phyloP scores from a whole-genome alignment of 1,284 basidiomycete species.

The Melampsora americana region DNA sequence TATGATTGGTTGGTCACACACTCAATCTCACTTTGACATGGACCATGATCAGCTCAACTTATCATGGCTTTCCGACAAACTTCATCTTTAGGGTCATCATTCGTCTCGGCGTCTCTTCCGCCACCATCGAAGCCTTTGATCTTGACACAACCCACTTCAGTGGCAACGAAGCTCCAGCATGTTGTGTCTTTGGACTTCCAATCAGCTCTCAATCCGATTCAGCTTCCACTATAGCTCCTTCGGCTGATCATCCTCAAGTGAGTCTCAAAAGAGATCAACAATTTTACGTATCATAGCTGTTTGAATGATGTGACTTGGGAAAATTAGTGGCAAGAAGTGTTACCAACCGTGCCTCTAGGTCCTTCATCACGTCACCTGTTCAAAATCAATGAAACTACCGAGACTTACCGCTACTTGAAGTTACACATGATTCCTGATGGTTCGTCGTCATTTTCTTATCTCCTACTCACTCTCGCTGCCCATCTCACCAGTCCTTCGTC shows the following conservation, averaged over 20 bases:
- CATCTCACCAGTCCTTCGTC: constrained; percentile 78
- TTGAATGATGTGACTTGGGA: not conserved
- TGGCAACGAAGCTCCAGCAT: constrained; percentile 70
- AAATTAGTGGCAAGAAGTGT: constrained; percentile 49
- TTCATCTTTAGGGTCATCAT: constrained; percentile 71
- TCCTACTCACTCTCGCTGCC: constrained; percentile 79
- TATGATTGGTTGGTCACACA: constrained; percentile 69
- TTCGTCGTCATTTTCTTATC: constrained; percentile 16
- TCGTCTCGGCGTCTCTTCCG: constrained; percentile 71
- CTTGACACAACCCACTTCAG: constrained; percentile 94
- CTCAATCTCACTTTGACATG: not conserved
- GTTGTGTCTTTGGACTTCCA: constrained; percentile 41
- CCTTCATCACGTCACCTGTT: constrained; percentile 42
- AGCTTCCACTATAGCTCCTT: not conserved
- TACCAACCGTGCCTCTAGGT: constrained; percentile 49
- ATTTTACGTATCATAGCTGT: not conserved
- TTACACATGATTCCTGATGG: constrained; percentile 38
- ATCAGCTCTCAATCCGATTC: constrained; percentile 15
- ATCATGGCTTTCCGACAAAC: not conserved
- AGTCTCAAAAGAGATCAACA: not conserved
- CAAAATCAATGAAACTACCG: constrained; percentile 19
- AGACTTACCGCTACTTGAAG: constrained; percentile 28
- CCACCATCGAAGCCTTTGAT: constrained; percentile 76
- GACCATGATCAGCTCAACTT: not conserved
- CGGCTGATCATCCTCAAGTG: not conserved